These are phyloP conservation scores for Blastobotrys ciferrii DNA, from an alignment of 1,139 yeast species.

Conservation along the genomic window DNA sequence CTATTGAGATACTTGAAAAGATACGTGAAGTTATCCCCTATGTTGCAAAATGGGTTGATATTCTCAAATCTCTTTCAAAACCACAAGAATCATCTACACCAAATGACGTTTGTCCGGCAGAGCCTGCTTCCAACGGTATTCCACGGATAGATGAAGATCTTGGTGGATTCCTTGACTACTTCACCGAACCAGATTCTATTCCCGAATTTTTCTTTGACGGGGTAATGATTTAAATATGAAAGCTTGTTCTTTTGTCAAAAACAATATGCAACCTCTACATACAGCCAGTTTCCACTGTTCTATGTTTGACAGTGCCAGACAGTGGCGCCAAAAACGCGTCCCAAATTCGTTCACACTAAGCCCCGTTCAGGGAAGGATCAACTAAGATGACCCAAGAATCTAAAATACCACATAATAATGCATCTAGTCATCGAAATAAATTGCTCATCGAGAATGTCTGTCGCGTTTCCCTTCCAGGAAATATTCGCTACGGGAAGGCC, in stretches of 20 bases:
- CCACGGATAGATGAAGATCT: neutral
- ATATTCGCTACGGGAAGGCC: too few species aligned
- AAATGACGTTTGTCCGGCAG: neutral
- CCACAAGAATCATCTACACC: neutral
- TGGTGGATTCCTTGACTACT: neutral
- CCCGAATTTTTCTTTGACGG: neutral
- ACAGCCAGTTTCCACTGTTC: too few species aligned
- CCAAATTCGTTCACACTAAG: too few species aligned
- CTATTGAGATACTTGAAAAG: constrained; percentile 13
- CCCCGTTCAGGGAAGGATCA: too few species aligned
- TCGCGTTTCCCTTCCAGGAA: too few species aligned
- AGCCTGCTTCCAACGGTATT: neutral
- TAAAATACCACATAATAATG: too few species aligned
- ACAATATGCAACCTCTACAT: neutral
- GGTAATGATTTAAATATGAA: neutral
- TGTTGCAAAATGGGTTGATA: constrained; percentile 17
- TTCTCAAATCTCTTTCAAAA: constrained; percentile 3
- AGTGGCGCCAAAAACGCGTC: too few species aligned
- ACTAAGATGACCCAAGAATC: too few species aligned
- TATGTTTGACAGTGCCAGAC: too few species aligned
- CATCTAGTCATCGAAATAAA: too few species aligned
- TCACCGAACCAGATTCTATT: constrained; percentile 3
- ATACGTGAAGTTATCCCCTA: constrained; percentile 10
- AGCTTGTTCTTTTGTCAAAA: neutral
- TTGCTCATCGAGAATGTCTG: too few species aligned